Base-by-base conservation (phyloP, 164 flowering plant species). In the Magnolia officinalis region DNA sequence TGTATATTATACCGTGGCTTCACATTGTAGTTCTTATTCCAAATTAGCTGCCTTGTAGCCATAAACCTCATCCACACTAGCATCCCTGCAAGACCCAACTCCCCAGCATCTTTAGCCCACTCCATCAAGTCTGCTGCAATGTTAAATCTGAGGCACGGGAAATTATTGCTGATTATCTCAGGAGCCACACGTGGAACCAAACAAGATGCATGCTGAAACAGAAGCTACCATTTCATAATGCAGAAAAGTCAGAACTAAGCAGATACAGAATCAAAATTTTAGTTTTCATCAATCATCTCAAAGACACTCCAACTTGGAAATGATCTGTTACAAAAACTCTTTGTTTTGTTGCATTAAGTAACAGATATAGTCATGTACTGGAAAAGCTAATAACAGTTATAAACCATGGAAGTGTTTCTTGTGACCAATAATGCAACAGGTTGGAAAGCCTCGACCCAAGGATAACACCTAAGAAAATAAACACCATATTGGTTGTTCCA, bases 41-140 rank as follows among this genome's bases (percentile, higher is more conserved):
- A 96, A 77, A 89, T 89, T 74, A 96, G 92, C 87, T 96, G 99
- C 80, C 99, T 87, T 71, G 97, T 92, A 19, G 97, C 99, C 98
- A 96, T 94, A 82, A 92, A 96, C 79, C 99, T 89, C 99, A 96
- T 91, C 99, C 99, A 96, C 77, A 94, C 98, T 84, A 96, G 84
- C 78, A 96, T 87, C 66, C 93, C 99, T 29, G 98, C 99, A 81
- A 96, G 83, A 79, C 99, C 99, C 80, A 90, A 74, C 81, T 88
- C 90, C 72, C 97, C 98, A 82, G 89, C 79, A 76, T 85, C 81
- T 76, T 80, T 87, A 74, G 98, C 97, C 86, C 89, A 85, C 72
- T 90, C 89, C 24, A 86, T 70, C 85, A 96, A 83, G 78, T 96
- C 99, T 77, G 97, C 92, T 77, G 98, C 99, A 81, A 96, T 96